Conservation (phyloP, 305 asterid species). For the Fraxinus albicans region DNA sequence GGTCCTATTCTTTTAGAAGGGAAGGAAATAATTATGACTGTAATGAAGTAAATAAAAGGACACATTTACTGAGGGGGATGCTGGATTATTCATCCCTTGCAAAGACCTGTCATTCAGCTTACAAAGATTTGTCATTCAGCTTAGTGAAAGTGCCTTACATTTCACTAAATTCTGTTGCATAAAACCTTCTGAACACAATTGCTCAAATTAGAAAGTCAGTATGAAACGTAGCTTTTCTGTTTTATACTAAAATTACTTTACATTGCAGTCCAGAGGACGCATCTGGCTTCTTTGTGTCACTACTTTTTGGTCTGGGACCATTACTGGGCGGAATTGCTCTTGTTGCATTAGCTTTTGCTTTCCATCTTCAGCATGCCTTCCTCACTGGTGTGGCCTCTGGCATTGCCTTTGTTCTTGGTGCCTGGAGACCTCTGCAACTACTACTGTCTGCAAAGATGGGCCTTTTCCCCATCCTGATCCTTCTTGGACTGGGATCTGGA, state of each 20-base stretch:
- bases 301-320: slow-evolving; percentile 88
- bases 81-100: not conserved
- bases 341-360: slow-evolving; percentile 71
- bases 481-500: slow-evolving; percentile 53
- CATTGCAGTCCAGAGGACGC: slow-evolving; percentile 85
- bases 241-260: slow-evolving; percentile 11
- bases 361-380: slow-evolving; percentile 78
- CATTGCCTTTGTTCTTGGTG: slow-evolving; percentile 77
- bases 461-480: slow-evolving; percentile 51
- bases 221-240: not conserved
- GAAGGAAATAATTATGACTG: not conserved
- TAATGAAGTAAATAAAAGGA: not conserved
- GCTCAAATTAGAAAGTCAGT: not conserved
- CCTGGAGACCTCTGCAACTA: slow-evolving; percentile 89
- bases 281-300: slow-evolving; percentile 81
- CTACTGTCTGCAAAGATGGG: slow-evolving; percentile 69
- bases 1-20: not conserved
- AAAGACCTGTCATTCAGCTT: not conserved
- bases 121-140: too few species aligned
- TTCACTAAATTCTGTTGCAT: not conserved
- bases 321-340: slow-evolving; percentile 81
- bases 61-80: not conserved
- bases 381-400: slow-evolving; percentile 91
- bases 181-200: not conserved
- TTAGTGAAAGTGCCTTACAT: not conserved